phyloP scores from a whole-genome alignment of 2,329 filamentous ascomycete species.

The Lasiodiplodia citricola region DNA sequence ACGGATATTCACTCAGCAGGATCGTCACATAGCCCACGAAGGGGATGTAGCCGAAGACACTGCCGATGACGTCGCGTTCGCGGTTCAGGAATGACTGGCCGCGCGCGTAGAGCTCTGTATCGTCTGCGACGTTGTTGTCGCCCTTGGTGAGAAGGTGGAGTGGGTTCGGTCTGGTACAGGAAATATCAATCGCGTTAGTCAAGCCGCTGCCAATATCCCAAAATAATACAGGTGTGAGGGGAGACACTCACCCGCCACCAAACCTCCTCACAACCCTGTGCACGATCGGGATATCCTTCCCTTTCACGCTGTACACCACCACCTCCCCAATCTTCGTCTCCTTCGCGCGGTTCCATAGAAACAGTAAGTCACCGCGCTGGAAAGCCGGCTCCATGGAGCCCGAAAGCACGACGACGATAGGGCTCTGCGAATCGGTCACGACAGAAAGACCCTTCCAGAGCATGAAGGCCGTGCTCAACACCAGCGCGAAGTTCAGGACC shows the following conservation, averaged over 20 bases:
- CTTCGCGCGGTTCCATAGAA: conserved; percentile 73
- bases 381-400: conserved; percentile 87
- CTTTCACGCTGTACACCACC: conserved; percentile 83
- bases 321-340: conserved; percentile 73
- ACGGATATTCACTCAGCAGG: conserved; percentile 90
- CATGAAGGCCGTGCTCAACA: conserved; percentile 92
- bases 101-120: conserved; percentile 86
- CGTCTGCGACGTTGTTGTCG: conserved; percentile 93
- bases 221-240: background rate
- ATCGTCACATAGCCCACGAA: conserved; percentile 98
- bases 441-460: conserved; percentile 87
- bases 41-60: conserved; percentile 87
- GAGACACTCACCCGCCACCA: conserved; percentile 59
- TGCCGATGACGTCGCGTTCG: conserved; percentile 85
- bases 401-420: conserved; percentile 82
- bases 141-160: conserved; percentile 88
- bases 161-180: conserved; percentile 49
- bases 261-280: conserved; percentile 83
- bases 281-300: conserved; percentile 97
- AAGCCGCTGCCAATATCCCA: background rate
- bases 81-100: conserved; percentile 88
- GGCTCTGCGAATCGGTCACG: conserved; percentile 66
- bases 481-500: conserved; percentile 87
- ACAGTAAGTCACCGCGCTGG: conserved; percentile 75
- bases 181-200: background rate